phyloP scores from a whole-genome alignment of 164 flowering plant genomes.

The Liquidambar formosana region DNA sequence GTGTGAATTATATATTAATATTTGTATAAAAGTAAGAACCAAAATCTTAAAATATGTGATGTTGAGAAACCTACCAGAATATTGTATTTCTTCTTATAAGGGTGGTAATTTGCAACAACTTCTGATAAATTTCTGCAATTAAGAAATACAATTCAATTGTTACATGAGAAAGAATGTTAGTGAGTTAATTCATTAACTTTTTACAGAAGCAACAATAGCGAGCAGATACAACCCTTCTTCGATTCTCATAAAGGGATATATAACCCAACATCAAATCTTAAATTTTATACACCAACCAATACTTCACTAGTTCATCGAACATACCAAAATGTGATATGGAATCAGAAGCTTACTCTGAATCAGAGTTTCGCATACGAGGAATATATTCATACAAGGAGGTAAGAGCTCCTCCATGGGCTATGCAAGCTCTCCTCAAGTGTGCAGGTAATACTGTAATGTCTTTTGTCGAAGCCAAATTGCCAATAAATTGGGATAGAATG shows the following conservation, averaged over 20 bases:
- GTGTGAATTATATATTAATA: not conserved
- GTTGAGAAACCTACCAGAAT: constrained; percentile 43
- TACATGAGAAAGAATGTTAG: constrained; percentile 1
- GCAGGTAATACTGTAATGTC: constrained; percentile 59
- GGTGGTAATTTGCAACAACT: constrained; percentile 21
- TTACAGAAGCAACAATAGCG: too few relatives aligned
- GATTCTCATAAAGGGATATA: not conserved
- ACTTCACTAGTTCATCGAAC: constrained; percentile 10
- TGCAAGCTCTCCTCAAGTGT: constrained; percentile 87
- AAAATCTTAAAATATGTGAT: not conserved
- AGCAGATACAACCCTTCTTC: not conserved
- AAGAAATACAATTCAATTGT: constrained; percentile 1
- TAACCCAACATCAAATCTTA: not conserved
- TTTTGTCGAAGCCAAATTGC: constrained; percentile 62
- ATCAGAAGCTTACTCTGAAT: constrained; percentile 54
- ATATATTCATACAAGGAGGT: constrained; percentile 86
- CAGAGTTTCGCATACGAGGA: constrained; percentile 77
- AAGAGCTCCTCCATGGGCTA: constrained; percentile 70
- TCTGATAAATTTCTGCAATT: constrained; percentile 53
- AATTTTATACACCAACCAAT: not conserved
- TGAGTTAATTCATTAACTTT: not conserved
- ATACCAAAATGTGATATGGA: not conserved
- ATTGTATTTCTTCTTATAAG: constrained; percentile 52
- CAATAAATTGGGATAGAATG: constrained; percentile 76
- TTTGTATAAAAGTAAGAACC: not conserved